Base-by-base conservation (phyloP, 768 basidiomycete species). In the Chlorophyllum brunneum region DNA sequence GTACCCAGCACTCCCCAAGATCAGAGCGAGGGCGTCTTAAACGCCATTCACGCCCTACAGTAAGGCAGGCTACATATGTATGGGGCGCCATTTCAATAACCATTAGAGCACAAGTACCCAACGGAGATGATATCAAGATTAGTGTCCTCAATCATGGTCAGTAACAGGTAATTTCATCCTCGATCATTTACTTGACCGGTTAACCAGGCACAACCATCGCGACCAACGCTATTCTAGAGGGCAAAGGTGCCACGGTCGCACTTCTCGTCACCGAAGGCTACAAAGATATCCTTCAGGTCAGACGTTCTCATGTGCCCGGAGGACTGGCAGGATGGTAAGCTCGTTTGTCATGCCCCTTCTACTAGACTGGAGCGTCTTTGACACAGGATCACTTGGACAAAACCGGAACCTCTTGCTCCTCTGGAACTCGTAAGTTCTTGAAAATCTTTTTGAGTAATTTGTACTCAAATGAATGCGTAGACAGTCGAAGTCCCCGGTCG, bases 181-280 rank as follows among this genome's bases (percentile, higher is more conserved):
- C 11, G 7, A 50, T 50, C 22, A 29, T 26, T 40, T 13, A 16
- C n/a, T 22, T 16, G n/a, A 4, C 10, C n/a, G 16, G 13, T 27
- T 10, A n/a, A 8, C 16, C 30, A 58, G 57, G 57, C 11, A 58
- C 64, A 1, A 67, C 64, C 2, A 56, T 64, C 33, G 65, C 64
- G 3, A 67, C 65, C n/a, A 67, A 67, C 48, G 65, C 65, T 2
- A 56, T 67, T 26, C 57, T 67, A 26, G 65, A 67, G 58, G 64
- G 65, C 20, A 64, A 57, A 27, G 63, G 64, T 11, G 62, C 65
- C 15, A 55, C 53, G 11, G 63, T 66, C 16, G 66, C 63, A 6
- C 55, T 67, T 13, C 54, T 67, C 18, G 62, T 67, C 8, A 65
- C 66, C 13, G 64, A 67, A 38, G 66, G 65, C 3, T 66, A 59